Base-by-base conservation (phyloP, 352 stramenopile genomes). In the Peronosclerospora sorghi region DNA sequence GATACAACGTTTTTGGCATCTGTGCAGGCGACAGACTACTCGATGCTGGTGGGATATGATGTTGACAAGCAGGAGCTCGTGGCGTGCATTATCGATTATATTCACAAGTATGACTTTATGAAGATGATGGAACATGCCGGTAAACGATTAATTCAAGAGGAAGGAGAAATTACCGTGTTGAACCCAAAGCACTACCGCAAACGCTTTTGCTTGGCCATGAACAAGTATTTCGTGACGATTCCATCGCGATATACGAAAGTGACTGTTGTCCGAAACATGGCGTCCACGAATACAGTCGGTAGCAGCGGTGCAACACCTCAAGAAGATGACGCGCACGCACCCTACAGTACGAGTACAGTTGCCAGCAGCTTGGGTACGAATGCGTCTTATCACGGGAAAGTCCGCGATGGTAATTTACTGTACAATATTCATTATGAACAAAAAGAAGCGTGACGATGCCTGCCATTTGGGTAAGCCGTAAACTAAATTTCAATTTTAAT, bases 21-120 rank as follows among this genome's bases (percentile, higher is more conserved):
- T 1, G 77, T 90, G 10, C 76, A 94, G 51, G 81, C 76, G 1
- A 90, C 79, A 0, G 81, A 94, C 36, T 94, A 94, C 45, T 94
- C 81, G 7, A 87, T 94, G 73, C 56, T 94, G 20, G 75, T 94
- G 7, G 81, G 81, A 1, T 94, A 91, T 43, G 78, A 94, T 51
- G 73, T 88, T 1, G 69, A 82, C 24, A 86, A 86, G 32, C 81
- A 94, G 43, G 81, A 94, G 32, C 56, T 94, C 9, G 79, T 94
- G 23, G 78, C 74, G 37, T 87, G 65, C 21, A 94, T 94, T 51
- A 94, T 94, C 38, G 81, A 94, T 43, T 94, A 94, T 40, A 90
- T 94, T 40, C 77, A 89, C 61, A 91, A 94, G 53, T 94, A 94
- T 40, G 81, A 91, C 34, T 87, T 94, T 35, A 76, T 91, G 68